Conservation (phyloP, 305 asterid genomes). For the Fraxinus xanthoxyloides region DNA sequence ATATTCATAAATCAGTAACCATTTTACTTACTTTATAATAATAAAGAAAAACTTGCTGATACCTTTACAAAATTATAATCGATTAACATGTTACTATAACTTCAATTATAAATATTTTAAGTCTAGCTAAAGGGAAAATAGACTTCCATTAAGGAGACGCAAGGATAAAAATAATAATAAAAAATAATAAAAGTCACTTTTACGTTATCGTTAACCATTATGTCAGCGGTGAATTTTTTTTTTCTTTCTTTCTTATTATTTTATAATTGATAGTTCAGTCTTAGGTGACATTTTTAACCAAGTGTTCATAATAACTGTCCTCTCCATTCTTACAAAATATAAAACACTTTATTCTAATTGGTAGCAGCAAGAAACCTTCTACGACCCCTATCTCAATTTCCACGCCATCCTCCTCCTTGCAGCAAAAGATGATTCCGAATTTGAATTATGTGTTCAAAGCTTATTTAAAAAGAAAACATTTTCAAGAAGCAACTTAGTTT, state of each 20-base stretch:
- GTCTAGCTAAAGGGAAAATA: background rate
- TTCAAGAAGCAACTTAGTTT: background rate
- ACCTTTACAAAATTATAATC: too few species aligned
- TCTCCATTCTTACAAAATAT: background rate
- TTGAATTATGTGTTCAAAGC: background rate
- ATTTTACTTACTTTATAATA: too few species aligned
- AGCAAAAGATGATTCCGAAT: background rate
- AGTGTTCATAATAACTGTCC: background rate
- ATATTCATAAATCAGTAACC: too few species aligned
- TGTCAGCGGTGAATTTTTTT: background rate
- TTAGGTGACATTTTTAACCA: background rate
- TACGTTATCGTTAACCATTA: conserved; percentile 11
- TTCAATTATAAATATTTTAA: background rate
- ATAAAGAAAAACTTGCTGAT: too few species aligned
- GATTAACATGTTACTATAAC: background rate
- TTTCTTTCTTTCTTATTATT: background rate
- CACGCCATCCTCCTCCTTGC: background rate
- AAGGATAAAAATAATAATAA: background rate
- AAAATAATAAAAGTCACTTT: conserved; percentile 3
- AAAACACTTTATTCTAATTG: background rate
- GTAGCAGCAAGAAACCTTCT: background rate
- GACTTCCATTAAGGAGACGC: conserved; percentile 20
- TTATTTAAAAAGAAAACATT: background rate
- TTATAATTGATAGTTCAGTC: background rate
- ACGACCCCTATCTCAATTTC: background rate